Evolutionary conservation across 148 eudicot genomes (phyloP).

Genomic region (Heliosperma pusillum): DNA sequence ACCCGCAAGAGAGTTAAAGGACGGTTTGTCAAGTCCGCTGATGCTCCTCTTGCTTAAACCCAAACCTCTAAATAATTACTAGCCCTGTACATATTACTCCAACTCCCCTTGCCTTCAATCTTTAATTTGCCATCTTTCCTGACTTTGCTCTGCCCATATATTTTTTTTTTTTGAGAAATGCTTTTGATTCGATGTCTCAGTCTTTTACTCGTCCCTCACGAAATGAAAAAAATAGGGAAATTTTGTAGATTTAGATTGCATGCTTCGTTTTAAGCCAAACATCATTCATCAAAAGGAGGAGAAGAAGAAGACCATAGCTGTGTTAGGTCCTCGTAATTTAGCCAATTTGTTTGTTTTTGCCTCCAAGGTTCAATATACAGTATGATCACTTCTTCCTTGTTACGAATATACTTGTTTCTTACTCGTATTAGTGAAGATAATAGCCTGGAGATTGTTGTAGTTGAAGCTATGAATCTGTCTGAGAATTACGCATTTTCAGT

Average conservation of each 20-base stretch:
- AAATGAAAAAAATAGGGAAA: background rate
- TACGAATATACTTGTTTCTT: too few relatives aligned
- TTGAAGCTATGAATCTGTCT: too few relatives aligned
- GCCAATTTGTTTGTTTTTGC: background rate
- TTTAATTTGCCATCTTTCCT: background rate
- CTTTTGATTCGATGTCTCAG: too few relatives aligned
- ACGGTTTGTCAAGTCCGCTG: slow-evolving; percentile 83
- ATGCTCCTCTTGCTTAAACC: slow-evolving; percentile 38
- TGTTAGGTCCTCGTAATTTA: background rate
- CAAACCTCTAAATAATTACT: background rate
- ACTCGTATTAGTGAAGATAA: too few relatives aligned
- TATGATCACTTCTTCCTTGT: background rate
- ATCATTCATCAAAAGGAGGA: background rate
- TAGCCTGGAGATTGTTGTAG: too few relatives aligned
- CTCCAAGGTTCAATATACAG: background rate
- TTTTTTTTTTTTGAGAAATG: background rate
- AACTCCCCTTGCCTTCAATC: slow-evolving; percentile 3
- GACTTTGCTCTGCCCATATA: background rate
- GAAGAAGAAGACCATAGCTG: background rate
- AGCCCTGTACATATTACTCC: slow-evolving; percentile 8
- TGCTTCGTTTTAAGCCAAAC: background rate
- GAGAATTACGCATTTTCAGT: too few relatives aligned
- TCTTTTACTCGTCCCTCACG: too few relatives aligned
- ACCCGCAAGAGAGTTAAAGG: slow-evolving; percentile 94
- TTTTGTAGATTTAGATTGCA: background rate